Conservation (phyloP, 139 green algal genomes). For the Raphidocelis subcapitata region DNA sequence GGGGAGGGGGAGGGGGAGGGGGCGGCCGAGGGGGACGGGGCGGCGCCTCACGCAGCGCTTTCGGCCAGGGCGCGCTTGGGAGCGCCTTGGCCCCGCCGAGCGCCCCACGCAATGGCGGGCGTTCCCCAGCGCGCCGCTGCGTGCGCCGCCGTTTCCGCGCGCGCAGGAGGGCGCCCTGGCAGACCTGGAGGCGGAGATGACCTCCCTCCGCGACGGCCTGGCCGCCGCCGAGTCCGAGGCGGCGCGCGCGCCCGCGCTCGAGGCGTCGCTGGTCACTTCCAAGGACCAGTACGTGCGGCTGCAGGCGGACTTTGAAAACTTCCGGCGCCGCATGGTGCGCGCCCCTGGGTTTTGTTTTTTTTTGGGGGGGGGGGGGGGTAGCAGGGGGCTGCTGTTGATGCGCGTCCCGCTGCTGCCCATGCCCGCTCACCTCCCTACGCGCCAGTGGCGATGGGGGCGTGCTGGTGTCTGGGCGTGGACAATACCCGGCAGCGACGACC, state of each 20-base stretch:
- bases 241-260: constrained; percentile 34
- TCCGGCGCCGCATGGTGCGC: constrained; percentile 80
- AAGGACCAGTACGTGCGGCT: constrained; percentile 90
- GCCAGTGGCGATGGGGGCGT: no score
- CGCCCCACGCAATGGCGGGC: neutral
- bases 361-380: no score
- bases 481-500: no score
- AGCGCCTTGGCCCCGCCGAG: neutral
- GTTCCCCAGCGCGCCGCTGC: neutral
- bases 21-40: neutral
- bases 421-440: no score
- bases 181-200: constrained; percentile 48
- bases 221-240: constrained; percentile 3
- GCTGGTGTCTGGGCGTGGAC: no score
- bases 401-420: no score
- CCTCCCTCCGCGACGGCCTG: constrained; percentile 21
- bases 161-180: constrained; percentile 30
- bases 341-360: neutral
- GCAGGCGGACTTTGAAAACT: constrained; percentile 99
- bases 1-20: neutral
- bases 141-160: neutral
- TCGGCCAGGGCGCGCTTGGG: neutral
- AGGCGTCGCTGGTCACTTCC: constrained; percentile 26
- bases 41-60: neutral
- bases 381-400: no score